A percentile compares a stretch with the other conserved stretches of the same genome.
These are phyloP conservation scores for Annulohypoxylon moriforme DNA, from an alignment of 495 filamentous ascomycete genomes.

Conservation along the genomic window DNA sequence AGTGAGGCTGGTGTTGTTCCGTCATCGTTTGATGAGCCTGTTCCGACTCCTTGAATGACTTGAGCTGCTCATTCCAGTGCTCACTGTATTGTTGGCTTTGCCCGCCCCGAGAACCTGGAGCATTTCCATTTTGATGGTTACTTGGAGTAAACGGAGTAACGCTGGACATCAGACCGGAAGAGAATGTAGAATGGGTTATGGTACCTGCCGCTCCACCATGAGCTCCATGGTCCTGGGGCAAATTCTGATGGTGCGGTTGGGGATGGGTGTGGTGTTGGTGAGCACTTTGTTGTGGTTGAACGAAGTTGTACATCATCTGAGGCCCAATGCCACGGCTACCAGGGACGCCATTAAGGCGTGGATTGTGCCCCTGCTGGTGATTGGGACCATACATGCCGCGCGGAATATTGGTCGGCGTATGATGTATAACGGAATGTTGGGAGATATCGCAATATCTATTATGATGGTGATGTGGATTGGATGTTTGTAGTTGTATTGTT, in stretches of 20 bases:
- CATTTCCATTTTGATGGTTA: conserved; percentile 80
- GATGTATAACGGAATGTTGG: not conserved
- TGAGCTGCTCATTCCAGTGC: conserved; percentile 90
- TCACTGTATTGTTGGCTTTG: conserved; percentile 71
- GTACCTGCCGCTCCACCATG: conserved; percentile 65
- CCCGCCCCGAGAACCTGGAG: conserved; percentile 56
- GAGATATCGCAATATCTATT: not conserved
- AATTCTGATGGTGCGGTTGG: conserved; percentile 75
- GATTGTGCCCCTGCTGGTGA: conserved; percentile 84
- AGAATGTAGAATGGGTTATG: conserved; percentile 84
- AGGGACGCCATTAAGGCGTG: conserved; percentile 68
- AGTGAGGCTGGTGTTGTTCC: conserved; percentile 63
- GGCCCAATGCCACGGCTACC: conserved; percentile 62
- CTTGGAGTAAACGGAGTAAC: conserved; percentile 79
- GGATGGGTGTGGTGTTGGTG: conserved; percentile 77
- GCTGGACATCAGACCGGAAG: conserved; percentile 76
- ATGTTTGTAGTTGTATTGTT: conserved; percentile 18
- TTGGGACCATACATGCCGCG: conserved; percentile 82
- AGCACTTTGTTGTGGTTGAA: conserved; percentile 68
- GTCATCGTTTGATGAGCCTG: conserved; percentile 75
- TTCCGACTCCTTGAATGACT: conserved; percentile 77
- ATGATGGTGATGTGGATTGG: not conserved
- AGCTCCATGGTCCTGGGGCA: conserved; percentile 77
- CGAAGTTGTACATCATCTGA: conserved; percentile 74
- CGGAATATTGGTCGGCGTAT: conserved; percentile 9